Conservation (phyloP, 768 basidiomycete species). For the Russula abietina region DNA sequence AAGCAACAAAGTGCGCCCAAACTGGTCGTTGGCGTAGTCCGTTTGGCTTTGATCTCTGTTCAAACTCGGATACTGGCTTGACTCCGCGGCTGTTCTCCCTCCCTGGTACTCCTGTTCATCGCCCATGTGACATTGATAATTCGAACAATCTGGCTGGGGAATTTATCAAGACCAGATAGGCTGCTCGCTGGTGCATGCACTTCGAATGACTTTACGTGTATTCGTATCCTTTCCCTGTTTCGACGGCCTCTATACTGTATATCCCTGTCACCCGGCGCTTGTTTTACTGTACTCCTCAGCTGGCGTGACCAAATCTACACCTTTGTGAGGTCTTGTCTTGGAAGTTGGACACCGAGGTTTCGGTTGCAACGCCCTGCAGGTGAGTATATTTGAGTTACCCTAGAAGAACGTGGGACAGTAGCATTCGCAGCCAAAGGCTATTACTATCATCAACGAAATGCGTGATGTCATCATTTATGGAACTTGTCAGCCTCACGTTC, state of each 20-base stretch:
- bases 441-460: neutral
- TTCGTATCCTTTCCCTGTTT: neutral
- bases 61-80: conserved; percentile 10
- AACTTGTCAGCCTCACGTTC: conserved; percentile 20
- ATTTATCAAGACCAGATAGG: conserved; percentile 14
- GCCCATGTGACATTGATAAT: neutral
- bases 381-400: neutral
- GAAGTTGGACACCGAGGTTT: neutral
- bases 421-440: too few species aligned
- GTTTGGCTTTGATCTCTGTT: conserved; percentile 22
- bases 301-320: conserved; percentile 2
- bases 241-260: neutral
- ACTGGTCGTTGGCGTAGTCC: conserved; percentile 30
- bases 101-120: conserved; percentile 13
- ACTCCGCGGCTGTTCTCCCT: conserved; percentile 22
- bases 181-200: neutral
- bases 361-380: neutral
- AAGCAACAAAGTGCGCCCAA: conserved; percentile 43
- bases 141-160: neutral
- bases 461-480: neutral
- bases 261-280: neutral
- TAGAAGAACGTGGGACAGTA: neutral
- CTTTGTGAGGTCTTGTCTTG: neutral
- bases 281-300: conserved; percentile 4
- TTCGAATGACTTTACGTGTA: neutral